A percentile compares a stretch with the other conserved stretches of the same genome.
Evolutionary conservation across 805 yeast genomes (phyloP).

Genomic region (Lachancea sp.): DNA sequence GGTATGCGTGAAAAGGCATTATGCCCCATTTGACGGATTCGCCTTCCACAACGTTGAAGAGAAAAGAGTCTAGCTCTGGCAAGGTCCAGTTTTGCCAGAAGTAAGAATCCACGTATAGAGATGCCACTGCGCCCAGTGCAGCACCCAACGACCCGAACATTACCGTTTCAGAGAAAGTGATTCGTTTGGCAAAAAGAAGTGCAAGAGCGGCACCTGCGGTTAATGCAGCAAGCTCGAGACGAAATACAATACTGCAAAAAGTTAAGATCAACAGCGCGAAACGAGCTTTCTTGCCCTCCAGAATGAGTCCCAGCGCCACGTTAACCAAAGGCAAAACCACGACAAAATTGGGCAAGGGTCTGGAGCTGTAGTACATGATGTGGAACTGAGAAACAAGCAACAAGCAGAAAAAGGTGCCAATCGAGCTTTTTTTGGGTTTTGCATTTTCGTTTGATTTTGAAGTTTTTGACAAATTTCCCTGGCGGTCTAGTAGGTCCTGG

Average conservation of each 20-base stretch:
- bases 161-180: conserved; percentile 37
- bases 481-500: conserved; percentile 17
- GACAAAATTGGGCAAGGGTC: conserved; percentile 84
- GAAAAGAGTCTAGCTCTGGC: conserved; percentile 71
- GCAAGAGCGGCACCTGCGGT: conserved; percentile 44
- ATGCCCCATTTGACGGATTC: conserved; percentile 77
- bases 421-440: conserved; percentile 7
- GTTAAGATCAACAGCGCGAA: conserved; percentile 48
- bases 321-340: conserved; percentile 67
- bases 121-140: conserved; percentile 42
- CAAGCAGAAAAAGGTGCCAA: conserved; percentile 46
- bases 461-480: conserved; percentile 7
- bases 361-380: conserved; percentile 66
- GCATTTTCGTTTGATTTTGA: conserved; percentile 14
- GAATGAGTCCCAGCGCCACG: conserved; percentile 43
- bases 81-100: conserved; percentile 62
- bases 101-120: conserved; percentile 57
- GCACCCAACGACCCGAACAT: conserved; percentile 44
- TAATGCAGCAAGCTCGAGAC: conserved; percentile 63
- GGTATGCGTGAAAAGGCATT: conserved; percentile 68
- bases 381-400: conserved; percentile 71
- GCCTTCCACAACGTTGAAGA: conserved; percentile 72
- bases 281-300: conserved; percentile 42
- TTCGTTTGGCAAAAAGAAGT: conserved; percentile 41
- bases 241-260: conserved; percentile 59